phyloP scores from a whole-genome alignment of 805 yeast species.

The Kuraishia borneana region DNA sequence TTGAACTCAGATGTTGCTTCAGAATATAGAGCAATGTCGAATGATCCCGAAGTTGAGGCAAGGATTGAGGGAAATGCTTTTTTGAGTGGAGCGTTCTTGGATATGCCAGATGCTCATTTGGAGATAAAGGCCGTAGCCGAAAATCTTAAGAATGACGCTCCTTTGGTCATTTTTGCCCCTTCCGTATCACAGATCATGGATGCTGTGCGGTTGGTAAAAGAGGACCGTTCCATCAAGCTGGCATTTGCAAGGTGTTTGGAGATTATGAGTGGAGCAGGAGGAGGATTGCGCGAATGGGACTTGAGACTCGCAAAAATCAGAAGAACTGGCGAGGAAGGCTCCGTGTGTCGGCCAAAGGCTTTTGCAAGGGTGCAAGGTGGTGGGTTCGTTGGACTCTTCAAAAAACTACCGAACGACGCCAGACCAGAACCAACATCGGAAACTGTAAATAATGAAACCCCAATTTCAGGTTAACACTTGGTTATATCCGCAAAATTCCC shows the following conservation, averaged over 20 bases:
- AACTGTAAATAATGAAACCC: no score
- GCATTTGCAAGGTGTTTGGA: constrained; percentile 28
- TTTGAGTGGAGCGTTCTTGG: constrained; percentile 32
- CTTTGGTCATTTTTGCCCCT: constrained; percentile 33
- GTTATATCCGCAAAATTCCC: no score
- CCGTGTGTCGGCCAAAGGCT: constrained; percentile 39
- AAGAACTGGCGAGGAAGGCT: constrained; percentile 25
- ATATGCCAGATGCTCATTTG: constrained; percentile 31
- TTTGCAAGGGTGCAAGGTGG: constrained; percentile 37
- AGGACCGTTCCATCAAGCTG: constrained; percentile 19
- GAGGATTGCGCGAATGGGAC: constrained; percentile 43
- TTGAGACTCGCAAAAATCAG: constrained; percentile 26
- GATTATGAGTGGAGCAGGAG: constrained; percentile 35
- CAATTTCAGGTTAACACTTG: no score
- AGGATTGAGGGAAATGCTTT: constrained; percentile 17
- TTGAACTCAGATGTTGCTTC: constrained; percentile 12
- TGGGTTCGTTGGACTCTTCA: constrained; percentile 36
- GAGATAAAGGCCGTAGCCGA: constrained; percentile 21
- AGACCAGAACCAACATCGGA: no score
- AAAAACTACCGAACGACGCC: constrained; percentile 18
- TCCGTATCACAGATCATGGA: constrained; percentile 36
- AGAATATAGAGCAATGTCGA: constrained; percentile 11
- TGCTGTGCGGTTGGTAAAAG: constrained; percentile 19
- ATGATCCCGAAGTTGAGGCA: constrained; percentile 4
- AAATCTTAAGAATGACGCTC: constrained; percentile 27